Percentiles rank a stretch among this genome's conserved stretches.
Conservation (phyloP, 2,329 filamentous ascomycete species). For the Canariomyces notabilis region DNA sequence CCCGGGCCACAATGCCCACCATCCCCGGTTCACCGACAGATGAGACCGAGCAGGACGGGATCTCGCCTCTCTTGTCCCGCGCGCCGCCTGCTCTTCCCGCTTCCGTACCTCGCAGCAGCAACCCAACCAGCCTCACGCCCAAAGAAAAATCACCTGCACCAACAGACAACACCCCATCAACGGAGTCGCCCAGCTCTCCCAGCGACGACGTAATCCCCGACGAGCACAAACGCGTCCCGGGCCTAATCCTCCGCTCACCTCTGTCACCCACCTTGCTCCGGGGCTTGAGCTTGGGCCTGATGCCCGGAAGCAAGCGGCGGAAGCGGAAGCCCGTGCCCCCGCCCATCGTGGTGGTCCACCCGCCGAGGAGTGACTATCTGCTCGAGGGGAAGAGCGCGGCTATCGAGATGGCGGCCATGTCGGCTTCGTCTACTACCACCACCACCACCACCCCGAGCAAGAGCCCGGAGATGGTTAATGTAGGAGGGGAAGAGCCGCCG, state of each 20-base stretch:
- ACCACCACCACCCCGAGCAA: not conserved
- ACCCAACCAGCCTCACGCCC: not conserved
- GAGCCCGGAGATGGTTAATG: no score
- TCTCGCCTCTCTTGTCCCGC: constrained; percentile 22
- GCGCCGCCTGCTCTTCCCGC: constrained; percentile 4
- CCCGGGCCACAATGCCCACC: constrained; percentile 1
- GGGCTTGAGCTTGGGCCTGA: constrained; percentile 1
- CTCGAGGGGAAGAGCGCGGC: constrained; percentile 1
- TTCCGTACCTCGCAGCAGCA: not conserved
- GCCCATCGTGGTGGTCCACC: constrained; percentile 15
- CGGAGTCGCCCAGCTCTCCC: not conserved
- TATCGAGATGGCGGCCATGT: constrained; percentile 9
- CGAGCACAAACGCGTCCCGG: constrained; percentile 19
- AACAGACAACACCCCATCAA: not conserved
- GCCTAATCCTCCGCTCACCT: constrained; percentile 16
- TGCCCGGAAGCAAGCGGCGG: constrained; percentile 3
- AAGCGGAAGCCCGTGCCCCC: constrained; percentile 10
- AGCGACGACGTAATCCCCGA: constrained; percentile 15
- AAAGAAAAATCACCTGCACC: no score
- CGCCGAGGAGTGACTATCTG: not conserved
- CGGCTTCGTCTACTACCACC: not conserved
- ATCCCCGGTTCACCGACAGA: constrained; percentile 14
- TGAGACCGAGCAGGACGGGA: constrained; percentile 10
- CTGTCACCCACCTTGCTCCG: constrained; percentile 12
- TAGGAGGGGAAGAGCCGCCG: no score